Conservation (phyloP, 352 stramenopile genomes). For the Phytophthora pinifolia region DNA sequence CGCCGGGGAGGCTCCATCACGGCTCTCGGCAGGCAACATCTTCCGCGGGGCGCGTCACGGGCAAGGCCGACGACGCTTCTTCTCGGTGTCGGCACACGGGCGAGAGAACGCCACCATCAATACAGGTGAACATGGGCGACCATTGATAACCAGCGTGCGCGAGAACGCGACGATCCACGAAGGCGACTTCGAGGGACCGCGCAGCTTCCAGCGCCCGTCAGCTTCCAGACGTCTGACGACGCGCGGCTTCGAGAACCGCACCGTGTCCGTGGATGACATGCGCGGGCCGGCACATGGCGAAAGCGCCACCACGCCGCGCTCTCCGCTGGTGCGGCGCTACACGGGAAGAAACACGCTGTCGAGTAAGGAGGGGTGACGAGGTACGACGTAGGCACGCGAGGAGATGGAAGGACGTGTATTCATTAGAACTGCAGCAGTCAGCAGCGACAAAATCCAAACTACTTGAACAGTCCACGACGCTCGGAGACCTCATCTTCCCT, state of each 20-base stretch:
- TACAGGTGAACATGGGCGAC: background rate
- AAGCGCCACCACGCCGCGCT: conserved; percentile 17
- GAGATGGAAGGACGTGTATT: conserved; percentile 26
- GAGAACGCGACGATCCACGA: conserved; percentile 24
- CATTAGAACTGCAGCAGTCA: conserved; percentile 24
- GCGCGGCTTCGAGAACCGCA: conserved; percentile 29
- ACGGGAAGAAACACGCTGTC: conserved; percentile 26
- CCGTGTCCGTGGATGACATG: conserved; percentile 38
- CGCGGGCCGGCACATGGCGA: conserved; percentile 16
- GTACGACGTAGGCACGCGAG: background rate
- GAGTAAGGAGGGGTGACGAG: conserved; percentile 13
- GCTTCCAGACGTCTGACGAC: conserved; percentile 10
- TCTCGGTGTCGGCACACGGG: conserved; percentile 31
- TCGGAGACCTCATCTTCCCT: conserved; percentile 30
- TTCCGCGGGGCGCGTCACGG: conserved; percentile 66
- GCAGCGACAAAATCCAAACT: conserved; percentile 19
- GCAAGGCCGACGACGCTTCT: conserved; percentile 51
- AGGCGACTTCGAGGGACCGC: conserved; percentile 10
- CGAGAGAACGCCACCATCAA: conserved; percentile 16
- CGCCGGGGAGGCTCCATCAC: conserved; percentile 12
- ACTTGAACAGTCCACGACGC: conserved; percentile 10
- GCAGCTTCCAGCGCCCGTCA: conserved; percentile 27
- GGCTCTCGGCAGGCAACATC: conserved; percentile 58
- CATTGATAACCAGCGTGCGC: conserved; percentile 11
- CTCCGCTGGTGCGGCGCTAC: conserved; percentile 49